phyloP scores from a whole-genome alignment of 495 filamentous ascomycete genomes.

The Penicillium antarcticum region DNA sequence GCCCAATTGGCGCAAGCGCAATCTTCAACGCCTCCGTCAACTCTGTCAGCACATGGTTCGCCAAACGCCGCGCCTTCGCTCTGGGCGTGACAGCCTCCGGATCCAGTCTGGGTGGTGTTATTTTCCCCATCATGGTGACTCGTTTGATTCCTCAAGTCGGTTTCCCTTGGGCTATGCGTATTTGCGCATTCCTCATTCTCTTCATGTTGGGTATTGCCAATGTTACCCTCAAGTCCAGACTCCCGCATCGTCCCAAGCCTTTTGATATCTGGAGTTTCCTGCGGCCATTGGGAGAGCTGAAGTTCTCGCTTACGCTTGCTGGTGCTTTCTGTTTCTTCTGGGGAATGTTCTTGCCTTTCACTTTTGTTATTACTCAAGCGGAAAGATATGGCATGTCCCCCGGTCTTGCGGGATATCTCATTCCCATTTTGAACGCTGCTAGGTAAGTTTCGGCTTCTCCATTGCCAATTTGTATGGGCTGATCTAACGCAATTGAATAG shows the following conservation, averaged over 20 bases:
- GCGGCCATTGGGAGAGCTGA: conserved; percentile 54
- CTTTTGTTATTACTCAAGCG: conserved; percentile 63
- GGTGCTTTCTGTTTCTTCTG: conserved; percentile 64
- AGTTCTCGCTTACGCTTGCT: conserved; percentile 47
- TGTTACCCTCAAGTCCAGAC: conserved; percentile 60
- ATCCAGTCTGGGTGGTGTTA: conserved; percentile 53
- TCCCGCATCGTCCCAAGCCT: conserved; percentile 54
- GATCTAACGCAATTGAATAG: conserved; percentile 22
- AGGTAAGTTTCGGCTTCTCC: conserved; percentile 38
- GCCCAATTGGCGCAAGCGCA: conserved; percentile 50
- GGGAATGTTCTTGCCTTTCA: conserved; percentile 72
- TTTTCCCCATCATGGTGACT: conserved; percentile 64
- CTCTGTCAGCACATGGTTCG: conserved; percentile 66
- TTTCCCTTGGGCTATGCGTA: conserved; percentile 73
- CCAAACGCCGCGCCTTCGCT: conserved; percentile 60
- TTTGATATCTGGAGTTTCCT: conserved; percentile 55
- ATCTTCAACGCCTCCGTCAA: conserved; percentile 62
- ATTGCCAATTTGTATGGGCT: neutral
- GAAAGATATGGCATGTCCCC: conserved; percentile 55
- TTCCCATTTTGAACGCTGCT: conserved; percentile 71
- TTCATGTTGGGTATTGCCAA: conserved; percentile 59
- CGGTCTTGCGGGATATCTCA: conserved; percentile 58
- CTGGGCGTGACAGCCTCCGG: conserved; percentile 67
- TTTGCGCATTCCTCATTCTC: conserved; percentile 66
- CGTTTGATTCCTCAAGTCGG: conserved; percentile 60